phyloP scores from a whole-genome alignment of 2,329 filamentous ascomycete genomes.

The Beauveria varroae region DNA sequence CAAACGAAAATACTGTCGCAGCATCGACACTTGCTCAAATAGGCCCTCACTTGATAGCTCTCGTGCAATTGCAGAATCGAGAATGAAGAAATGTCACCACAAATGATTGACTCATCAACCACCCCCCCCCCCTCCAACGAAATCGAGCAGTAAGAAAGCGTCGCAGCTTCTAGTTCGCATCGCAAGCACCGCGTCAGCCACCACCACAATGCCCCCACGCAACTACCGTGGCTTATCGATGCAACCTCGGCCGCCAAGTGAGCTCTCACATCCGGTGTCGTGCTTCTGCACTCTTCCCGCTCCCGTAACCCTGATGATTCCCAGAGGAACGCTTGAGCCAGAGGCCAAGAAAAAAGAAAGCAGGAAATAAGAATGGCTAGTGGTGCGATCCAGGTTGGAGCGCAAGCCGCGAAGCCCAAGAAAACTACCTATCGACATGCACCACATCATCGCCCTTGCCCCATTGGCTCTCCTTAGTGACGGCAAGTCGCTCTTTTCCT shows the following conservation, averaged over 20 bases:
- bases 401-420: background rate
- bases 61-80: background rate
- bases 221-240: background rate
- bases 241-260: slow-evolving; percentile 1
- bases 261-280: background rate
- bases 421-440: background rate
- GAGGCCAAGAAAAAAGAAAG: too few species aligned
- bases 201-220: background rate
- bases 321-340: too few species aligned
- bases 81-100: background rate
- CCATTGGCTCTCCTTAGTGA: background rate
- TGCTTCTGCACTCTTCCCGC: background rate
- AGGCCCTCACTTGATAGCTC: background rate
- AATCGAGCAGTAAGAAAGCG: background rate
- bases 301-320: too few species aligned
- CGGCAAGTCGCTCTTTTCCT: background rate
- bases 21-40: background rate
- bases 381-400: background rate
- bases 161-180: slow-evolving; percentile 3
- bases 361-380: too few species aligned
- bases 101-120: background rate
- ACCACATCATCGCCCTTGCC: background rate
- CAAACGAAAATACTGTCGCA: background rate
- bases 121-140: too few species aligned
- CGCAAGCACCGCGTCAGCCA: slow-evolving; percentile 8